phyloP scores from a whole-genome alignment of 2,329 filamentous ascomycete genomes.

The Myriosclerotinia scirpicola region DNA sequence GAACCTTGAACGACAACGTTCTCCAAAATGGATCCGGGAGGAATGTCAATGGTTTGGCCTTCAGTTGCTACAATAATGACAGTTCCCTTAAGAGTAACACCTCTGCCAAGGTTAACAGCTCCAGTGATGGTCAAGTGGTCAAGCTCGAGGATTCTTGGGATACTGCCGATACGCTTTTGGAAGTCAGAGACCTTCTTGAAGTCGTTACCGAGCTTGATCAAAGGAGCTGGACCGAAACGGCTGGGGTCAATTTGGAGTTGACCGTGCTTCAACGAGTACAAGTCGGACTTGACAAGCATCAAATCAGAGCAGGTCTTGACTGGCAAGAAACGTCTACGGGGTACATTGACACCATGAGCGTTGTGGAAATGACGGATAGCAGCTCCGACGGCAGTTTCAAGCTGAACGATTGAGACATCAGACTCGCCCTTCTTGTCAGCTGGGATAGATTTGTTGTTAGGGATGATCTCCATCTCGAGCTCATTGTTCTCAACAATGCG shows the following conservation, averaged over 20 bases:
- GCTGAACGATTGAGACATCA: slow-evolving; percentile 94
- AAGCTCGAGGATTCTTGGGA: slow-evolving; percentile 87
- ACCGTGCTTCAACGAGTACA: slow-evolving; percentile 98
- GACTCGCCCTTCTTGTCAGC: slow-evolving; percentile 99
- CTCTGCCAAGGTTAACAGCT: slow-evolving; percentile 92
- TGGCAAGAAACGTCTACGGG: slow-evolving; percentile 94
- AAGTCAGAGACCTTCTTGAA: slow-evolving; percentile 99
- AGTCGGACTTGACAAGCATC: slow-evolving; percentile 99
- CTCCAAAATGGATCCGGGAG: slow-evolving; percentile 93
- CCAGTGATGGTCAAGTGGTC: slow-evolving; percentile 97
- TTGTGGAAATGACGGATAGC: slow-evolving; percentile 99
- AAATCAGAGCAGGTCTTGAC: slow-evolving; percentile 99
- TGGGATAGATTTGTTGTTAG: slow-evolving; percentile 97
- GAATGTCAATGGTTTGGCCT: slow-evolving; percentile 96
- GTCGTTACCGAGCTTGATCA: slow-evolving; percentile 98
- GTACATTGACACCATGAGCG: slow-evolving; percentile 98
- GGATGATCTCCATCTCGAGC: slow-evolving; percentile 99
- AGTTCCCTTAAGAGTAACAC: slow-evolving; percentile 94
- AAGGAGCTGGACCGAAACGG: slow-evolving; percentile 92
- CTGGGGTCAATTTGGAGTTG: slow-evolving; percentile 96
- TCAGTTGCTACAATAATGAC: slow-evolving; percentile 99
- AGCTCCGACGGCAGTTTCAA: slow-evolving; percentile 97
- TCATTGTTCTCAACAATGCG: slow-evolving; percentile 98
- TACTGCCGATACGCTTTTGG: slow-evolving; percentile 81
- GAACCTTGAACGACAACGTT: slow-evolving; percentile 99